Evolutionary conservation across 768 basidiomycete genomes (phyloP), one percentile per base, ranked within the genome.

Genomic region (Russula sp.): DNA sequence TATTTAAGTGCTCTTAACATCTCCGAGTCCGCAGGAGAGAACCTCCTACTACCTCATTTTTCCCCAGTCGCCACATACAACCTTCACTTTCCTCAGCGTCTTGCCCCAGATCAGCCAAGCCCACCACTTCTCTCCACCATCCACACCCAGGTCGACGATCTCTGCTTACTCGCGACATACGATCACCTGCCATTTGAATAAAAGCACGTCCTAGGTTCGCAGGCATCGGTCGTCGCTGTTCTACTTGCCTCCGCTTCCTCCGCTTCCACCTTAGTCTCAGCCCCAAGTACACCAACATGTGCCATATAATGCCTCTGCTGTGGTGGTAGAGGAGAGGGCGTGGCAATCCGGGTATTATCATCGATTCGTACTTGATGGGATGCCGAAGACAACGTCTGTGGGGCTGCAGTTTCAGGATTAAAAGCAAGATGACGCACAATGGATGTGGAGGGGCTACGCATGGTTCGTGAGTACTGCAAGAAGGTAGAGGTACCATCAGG

Each of bases 51-150:
- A 29, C n/a, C n/a, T n/a, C n/a, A n/a, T n/a, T n/a, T n/a, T n/a
- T n/a, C n/a, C n/a, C n/a, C n/a, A n/a, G n/a, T n/a, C n/a, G n/a
- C n/a, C n/a, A n/a, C n/a, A n/a, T n/a, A n/a, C n/a, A n/a, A n/a
- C n/a, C n/a, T n/a, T 29, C 25, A 3, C 25, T 29, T 29, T 3
- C 25, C 25, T 29, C 25, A 29, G 25, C 25, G 25, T 29, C 25
- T 29, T 29, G 25, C 25, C 25, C 25, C 3, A 29, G 1, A 29
- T 29, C 25, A 29, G 65, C 76, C 80, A 47, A 47, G 77, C 73
- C 84, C 85, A 90, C 87, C 87, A 90, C 76, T 86, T 88, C 65
- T 86, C 85, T 13, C 83, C 82, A 6, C 86, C 87, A 22, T 81
- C 76, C 56, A 94, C 77, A 48, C 80, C 77, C 87, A 88, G 93